These are phyloP conservation scores for Penicillium salamii DNA, from an alignment of 495 filamentous ascomycete species.

Conservation along the genomic window DNA sequence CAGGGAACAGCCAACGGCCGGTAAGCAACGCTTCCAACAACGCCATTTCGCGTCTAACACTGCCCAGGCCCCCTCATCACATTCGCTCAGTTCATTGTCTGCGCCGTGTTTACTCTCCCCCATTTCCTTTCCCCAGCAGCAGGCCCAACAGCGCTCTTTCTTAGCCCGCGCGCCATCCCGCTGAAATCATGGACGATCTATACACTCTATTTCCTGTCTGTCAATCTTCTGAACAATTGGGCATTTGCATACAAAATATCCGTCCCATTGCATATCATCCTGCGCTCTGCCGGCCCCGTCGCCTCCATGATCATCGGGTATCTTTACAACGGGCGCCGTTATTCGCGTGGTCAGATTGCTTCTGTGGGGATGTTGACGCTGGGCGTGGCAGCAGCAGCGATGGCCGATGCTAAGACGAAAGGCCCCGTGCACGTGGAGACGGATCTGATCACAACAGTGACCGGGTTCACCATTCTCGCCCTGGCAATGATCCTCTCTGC, in stretches of 20 bases:
- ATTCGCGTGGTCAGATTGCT: slow-evolving; percentile 72
- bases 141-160: slow-evolving; percentile 57
- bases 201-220: slow-evolving; percentile 84
- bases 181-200: slow-evolving; percentile 81
- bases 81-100: slow-evolving; percentile 88
- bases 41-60: background rate
- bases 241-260: slow-evolving; percentile 96
- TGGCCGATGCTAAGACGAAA: slow-evolving; percentile 83
- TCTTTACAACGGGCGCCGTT: slow-evolving; percentile 74
- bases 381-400: slow-evolving; percentile 81
- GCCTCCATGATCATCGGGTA: slow-evolving; percentile 87
- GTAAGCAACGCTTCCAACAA: slow-evolving; percentile 16
- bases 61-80: slow-evolving; percentile 79
- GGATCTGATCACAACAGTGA: slow-evolving; percentile 50
- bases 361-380: slow-evolving; percentile 79
- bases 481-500: slow-evolving; percentile 87
- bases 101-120: slow-evolving; percentile 63
- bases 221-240: slow-evolving; percentile 95
- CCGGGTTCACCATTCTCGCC: slow-evolving; percentile 79
- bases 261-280: slow-evolving; percentile 94
- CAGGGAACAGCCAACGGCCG: slow-evolving; percentile 38
- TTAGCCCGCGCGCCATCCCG: slow-evolving; percentile 77
- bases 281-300: slow-evolving; percentile 91
- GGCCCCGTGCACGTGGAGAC: slow-evolving; percentile 41
- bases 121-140: slow-evolving; percentile 72